These are phyloP conservation scores for Cercospora sp. DNA, from an alignment of 2,329 filamentous ascomycete genomes.

Conservation along the genomic window DNA sequence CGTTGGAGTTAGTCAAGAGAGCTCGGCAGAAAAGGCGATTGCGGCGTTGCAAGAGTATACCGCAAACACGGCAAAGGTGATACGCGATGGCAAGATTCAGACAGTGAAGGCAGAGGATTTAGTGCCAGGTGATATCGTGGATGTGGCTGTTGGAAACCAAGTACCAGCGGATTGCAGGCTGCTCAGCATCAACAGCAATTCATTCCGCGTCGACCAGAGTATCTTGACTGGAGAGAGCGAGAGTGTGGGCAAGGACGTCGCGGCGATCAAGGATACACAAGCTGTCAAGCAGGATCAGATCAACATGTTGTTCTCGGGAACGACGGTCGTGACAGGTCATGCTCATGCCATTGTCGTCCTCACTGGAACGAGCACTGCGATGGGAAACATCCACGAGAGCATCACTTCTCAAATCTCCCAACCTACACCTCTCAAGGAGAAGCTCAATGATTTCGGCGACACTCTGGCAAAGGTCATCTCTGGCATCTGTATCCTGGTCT, in stretches of 20 bases:
- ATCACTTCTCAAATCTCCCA: constrained; percentile 98
- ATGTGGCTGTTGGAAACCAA: constrained; percentile 84
- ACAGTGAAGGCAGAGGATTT: constrained; percentile 94
- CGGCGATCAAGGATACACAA: constrained; percentile 69
- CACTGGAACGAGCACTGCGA: constrained; percentile 87
- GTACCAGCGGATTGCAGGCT: constrained; percentile 94
- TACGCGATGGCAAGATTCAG: constrained; percentile 78
- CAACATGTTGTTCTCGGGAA: constrained; percentile 98
- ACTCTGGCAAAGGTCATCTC: constrained; percentile 96
- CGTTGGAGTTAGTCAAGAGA: constrained; percentile 97
- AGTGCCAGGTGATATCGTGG: constrained; percentile 90
- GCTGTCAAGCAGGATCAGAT: constrained; percentile 96
- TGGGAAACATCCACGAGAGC: constrained; percentile 98
- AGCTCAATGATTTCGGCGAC: constrained; percentile 97
- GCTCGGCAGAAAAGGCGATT: constrained; percentile 97
- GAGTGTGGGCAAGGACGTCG: constrained; percentile 83
- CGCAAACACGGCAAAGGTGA: constrained; percentile 92
- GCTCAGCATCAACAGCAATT: constrained; percentile 91
- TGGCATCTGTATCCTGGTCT: constrained; percentile 91
- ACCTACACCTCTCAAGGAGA: constrained; percentile 95
- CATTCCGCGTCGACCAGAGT: constrained; percentile 93
- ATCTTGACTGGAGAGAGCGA: constrained; percentile 97
- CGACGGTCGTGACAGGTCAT: constrained; percentile 91
- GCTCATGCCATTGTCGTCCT: constrained; percentile 87
- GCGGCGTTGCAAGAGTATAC: constrained; percentile 98